Evolutionary conservation across 75 land plant species (phyloP).

Genomic region (Azolla pinnata): DNA sequence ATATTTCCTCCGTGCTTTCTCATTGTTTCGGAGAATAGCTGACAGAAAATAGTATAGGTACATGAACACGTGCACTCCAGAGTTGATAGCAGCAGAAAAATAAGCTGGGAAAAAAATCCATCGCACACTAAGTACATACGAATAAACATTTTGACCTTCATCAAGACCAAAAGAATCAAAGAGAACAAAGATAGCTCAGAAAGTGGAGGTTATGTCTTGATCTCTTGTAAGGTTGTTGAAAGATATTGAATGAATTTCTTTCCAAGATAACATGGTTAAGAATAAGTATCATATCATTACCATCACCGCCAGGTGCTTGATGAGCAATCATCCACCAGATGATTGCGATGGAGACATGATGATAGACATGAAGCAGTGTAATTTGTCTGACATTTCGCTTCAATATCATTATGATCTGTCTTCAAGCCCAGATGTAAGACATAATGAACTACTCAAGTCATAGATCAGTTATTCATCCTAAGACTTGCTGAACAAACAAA

Average conservation of each 20-base stretch:
- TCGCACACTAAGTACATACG: neutral
- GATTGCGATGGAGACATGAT: constrained; percentile 31
- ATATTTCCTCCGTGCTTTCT: constrained; percentile 28
- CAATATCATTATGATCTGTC: constrained; percentile 29
- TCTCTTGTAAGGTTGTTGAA: neutral
- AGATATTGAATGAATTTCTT: neutral
- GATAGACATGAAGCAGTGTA: constrained; percentile 32
- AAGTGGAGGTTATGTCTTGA: too few relatives aligned
- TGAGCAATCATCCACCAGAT: constrained; percentile 40
- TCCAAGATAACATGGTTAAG: neutral
- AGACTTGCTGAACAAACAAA: neutral
- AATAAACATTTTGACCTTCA: too few relatives aligned
- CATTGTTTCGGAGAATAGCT: constrained; percentile 22
- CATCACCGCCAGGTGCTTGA: constrained; percentile 44
- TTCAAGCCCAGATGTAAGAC: neutral
- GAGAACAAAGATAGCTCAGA: too few relatives aligned
- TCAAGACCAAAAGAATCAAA: constrained; percentile 10
- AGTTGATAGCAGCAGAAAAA: constrained; percentile 41
- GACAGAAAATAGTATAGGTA: constrained; percentile 35
- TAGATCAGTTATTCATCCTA: neutral
- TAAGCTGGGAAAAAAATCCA: constrained; percentile 26
- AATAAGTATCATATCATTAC: constrained; percentile 7
- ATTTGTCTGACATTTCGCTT: constrained; percentile 30
- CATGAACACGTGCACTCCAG: constrained; percentile 40
- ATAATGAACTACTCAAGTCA: neutral